Percentiles rank a stretch among this genome's conserved stretches.
Conservation (phyloP, 2,329 filamentous ascomycete genomes). For the Fonsecaea monophora region DNA sequence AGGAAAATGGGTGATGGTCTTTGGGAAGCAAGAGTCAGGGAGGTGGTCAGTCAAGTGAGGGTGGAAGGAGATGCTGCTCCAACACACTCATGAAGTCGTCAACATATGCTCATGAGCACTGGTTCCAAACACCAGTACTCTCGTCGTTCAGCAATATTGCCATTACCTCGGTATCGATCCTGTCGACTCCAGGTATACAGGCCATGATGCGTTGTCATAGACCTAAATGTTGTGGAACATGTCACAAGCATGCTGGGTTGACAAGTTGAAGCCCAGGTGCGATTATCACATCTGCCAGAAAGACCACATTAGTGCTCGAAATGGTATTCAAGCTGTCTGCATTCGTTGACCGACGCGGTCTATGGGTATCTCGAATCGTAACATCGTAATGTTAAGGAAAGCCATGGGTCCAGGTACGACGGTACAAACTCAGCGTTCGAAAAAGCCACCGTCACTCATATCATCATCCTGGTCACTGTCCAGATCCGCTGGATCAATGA, state of each 20-base stretch:
- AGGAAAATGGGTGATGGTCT: neutral
- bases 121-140: neutral
- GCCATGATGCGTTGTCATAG: conserved; percentile 17
- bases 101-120: neutral
- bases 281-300: neutral
- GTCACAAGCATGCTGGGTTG: conserved; percentile 18
- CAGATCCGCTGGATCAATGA: conserved; percentile 33
- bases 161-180: neutral
- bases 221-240: conserved; percentile 20
- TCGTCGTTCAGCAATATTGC: neutral
- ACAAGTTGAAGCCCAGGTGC: neutral
- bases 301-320: neutral
- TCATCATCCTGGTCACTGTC: conserved; percentile 34
- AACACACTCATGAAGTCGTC: neutral
- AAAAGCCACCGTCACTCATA: conserved; percentile 50
- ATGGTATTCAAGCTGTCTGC: neutral
- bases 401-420: neutral
- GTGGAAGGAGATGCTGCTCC: neutral
- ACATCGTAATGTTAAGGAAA: conserved; percentile 21
- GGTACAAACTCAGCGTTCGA: conserved; percentile 42
- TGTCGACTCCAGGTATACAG: conserved; percentile 15
- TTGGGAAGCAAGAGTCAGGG: neutral
- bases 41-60: neutral
- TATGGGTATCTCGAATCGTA: conserved; percentile 31
- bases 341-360: conserved; percentile 7